Evolutionary conservation across 1,284 basidiomycete genomes (phyloP), one percentile per base, ranked within the genome.

Genomic region (Pyrrhoderma lamaoense): DNA sequence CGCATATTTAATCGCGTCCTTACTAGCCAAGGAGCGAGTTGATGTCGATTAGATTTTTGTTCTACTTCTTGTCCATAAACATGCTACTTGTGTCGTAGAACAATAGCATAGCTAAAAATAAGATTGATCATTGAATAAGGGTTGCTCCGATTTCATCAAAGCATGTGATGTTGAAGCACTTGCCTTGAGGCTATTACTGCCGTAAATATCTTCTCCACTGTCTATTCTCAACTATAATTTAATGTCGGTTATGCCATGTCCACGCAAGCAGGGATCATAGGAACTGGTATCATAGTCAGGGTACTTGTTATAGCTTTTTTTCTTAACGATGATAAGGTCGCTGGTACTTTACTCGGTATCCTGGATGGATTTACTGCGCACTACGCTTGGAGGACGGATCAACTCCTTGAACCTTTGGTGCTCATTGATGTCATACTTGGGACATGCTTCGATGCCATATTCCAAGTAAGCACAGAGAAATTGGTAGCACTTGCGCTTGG

Each of bases 331-430:
- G 60, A 70, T 54, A 71, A 66, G 50, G 58, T 69, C 36, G 67
- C 66, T 53, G 77, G 78, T n/a, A 76, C 79, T 13, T 71, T 87
- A 54, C 70, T 86, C 47, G 84, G 84, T 14, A 65, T 87, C 22
- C 87, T 84, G 84, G 84, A 87, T 65, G 84, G 84, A 42, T 73
- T 83, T 21, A 76, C 85, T 39, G 71, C 84, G 47, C 76, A 79
- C 45, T 82, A 85, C 60, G 86, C 85, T 19, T 43, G 19, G 31
- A 64, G 82, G 56, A 73, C 74, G 56, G 83, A 82, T 62, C 72
- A 71, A 61, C 81, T 81, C 14, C 64, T 64, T 45, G 77, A 78
- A 1, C 67, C 69, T 45, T 80, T 85, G 62, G 80, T 83, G 8
- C 85, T 81, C 64, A 63, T 86, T 45, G 80, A 75, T 18, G 76